Base-by-base conservation (phyloP, 345 rosid species). In the Boechera divaricarpa region DNA sequence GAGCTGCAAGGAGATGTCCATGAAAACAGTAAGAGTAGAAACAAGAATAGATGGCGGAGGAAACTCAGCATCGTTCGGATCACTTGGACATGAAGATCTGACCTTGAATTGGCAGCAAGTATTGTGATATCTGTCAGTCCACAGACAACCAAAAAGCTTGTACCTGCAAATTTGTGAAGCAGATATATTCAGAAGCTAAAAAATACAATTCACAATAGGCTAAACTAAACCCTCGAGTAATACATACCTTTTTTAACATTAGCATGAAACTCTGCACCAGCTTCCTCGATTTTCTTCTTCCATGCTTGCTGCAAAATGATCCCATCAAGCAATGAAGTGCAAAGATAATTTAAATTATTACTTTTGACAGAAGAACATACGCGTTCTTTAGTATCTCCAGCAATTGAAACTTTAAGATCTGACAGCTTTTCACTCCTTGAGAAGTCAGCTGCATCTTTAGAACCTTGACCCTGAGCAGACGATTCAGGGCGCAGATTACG, bases 81-180 rank as follows among this genome's bases (percentile, higher is more conserved):
- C 21, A 18, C 21, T 18, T 18, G 21, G 21, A 18, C 21, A 18
- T 18, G 21, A 18, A 18, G 21, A 18, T 18, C 21, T 18, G 21
- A 18, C 21, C 21, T 18, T 18, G 21, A 18, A 18, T 18, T 18
- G 21, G 21, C 21, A 18, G 21, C 21, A 18, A 18, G 21, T 18
- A 18, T 18, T 18, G 21, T 18, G 73, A 77, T 70, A 78, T 82
- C 88, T 70, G 76, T 74, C 71, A 29, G 82, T 70, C 83, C 97
- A 81, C 91, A 82, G 60, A 91, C 85, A 82, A 95, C 88, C 70
- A 91, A 79, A 88, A 97, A 95, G 65, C 82, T 86, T 31, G 97
- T 87, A 63, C 89, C 97, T 95, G 91, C 82, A 80, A 78, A 77
- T 80, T 72, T 61, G 70, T 74, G 62, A 63, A 63, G 56, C 60